Base-by-base conservation (phyloP, 257 asterid genomes). In the Cynanchum wilfordii region DNA sequence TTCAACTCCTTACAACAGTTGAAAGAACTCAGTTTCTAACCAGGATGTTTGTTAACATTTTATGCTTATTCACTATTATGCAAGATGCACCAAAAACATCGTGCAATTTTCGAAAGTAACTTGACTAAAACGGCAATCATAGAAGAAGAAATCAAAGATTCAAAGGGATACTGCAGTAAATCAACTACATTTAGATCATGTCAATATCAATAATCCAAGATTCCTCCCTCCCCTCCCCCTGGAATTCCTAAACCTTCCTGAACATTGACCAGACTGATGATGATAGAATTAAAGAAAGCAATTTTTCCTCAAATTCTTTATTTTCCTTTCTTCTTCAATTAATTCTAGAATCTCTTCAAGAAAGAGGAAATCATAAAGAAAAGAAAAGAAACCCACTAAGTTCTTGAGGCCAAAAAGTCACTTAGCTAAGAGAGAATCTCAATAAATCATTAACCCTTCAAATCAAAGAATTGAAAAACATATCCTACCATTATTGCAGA, bases 1-100 rank as follows among this genome's bases (percentile, higher is more conserved):
- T 45, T 98, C 99, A 75, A 92, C 85, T 74, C 99, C 99, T 94
- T 63, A 64, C n/a, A n/a, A 42, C 68, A 44, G 70, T 62, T 3
- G 19, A 64, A 68, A 42, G 69, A 27, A 60, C 45, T 58, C 17
- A 69, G 27, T 57, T 44, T 29, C 73, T 64, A 71, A 29, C 58
- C 51, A 13, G 30, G 20, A 19, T 25, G 52, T 47, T 19, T 19
- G 54, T 30, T 12, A 17, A 12, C 10, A 30, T 29, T 9, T 57
- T 17, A 57, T 33, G 9, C 68, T 71, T 40, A 19, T 25, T 50
- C 33, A 52, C 1, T n/a, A n/a, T n/a, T n/a, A n/a, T n/a, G n/a
- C n/a, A n/a, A n/a, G n/a, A n/a, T n/a, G n/a, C n/a, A n/a, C n/a
- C n/a, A n/a, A n/a, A n/a, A n/a, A n/a, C n/a, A n/a, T n/a, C n/a